Evolutionary conservation across 1,284 basidiomycete species (phyloP).

Genomic region (Moesziomyces globuligerus): DNA sequence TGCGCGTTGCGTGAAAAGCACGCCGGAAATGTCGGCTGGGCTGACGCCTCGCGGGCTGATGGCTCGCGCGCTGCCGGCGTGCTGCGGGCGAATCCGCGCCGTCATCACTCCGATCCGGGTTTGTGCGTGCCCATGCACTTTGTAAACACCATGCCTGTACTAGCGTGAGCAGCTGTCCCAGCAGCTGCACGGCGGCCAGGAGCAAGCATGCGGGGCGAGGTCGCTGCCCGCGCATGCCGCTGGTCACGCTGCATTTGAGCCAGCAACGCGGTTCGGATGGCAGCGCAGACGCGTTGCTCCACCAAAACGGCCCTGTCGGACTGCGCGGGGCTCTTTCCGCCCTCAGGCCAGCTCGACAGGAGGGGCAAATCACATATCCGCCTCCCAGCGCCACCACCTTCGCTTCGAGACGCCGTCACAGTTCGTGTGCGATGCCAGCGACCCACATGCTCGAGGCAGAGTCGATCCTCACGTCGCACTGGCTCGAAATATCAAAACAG

Average conservation of each 20-base stretch:
- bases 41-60: too few species aligned
- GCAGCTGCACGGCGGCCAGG: conserved; percentile 41
- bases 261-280: conserved; percentile 59
- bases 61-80: neutral
- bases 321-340: too few species aligned
- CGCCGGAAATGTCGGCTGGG: too few species aligned
- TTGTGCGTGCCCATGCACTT: neutral
- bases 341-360: neutral
- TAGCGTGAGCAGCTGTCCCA: neutral
- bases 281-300: conserved; percentile 7
- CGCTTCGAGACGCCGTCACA: neutral
- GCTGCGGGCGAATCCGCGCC: neutral
- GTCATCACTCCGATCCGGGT: neutral
- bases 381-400: neutral
- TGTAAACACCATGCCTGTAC: neutral
- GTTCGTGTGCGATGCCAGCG: neutral
- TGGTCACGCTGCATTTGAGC: conserved; percentile 57
- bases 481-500: too few species aligned
- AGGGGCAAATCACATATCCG: neutral
- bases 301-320: neutral
- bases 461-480: neutral
- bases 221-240: conserved; percentile 50
- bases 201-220: conserved; percentile 30
- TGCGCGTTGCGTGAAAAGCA: neutral
- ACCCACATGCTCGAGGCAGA: too few species aligned